A percentile compares a stretch with the other conserved stretches of the same genome.
These are phyloP conservation scores for Gastrodia elata DNA, from an alignment of 106 monocot genomes.

Conservation along the genomic window DNA sequence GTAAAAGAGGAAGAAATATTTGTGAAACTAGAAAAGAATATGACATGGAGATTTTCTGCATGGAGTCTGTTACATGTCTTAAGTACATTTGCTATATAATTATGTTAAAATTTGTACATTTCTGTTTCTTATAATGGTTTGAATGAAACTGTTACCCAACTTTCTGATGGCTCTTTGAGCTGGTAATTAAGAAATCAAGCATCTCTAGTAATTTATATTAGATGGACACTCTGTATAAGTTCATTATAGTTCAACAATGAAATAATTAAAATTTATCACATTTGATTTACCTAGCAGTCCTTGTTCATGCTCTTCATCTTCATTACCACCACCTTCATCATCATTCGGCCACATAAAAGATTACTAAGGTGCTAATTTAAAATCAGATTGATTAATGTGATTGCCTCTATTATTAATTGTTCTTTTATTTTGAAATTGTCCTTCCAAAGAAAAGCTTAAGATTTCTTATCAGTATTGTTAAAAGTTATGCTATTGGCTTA, in stretches of 20 bases:
- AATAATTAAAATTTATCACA: too few relatives aligned
- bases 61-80: background rate
- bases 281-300: too few relatives aligned
- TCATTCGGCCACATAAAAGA: background rate
- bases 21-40: background rate
- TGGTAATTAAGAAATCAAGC: background rate
- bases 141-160: background rate
- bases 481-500: background rate
- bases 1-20: background rate
- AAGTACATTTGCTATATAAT: background rate
- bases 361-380: background rate
- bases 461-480: background rate
- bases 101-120: background rate
- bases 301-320: background rate
- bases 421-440: background rate
- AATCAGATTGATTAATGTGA: background rate
- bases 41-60: background rate
- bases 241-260: background rate
- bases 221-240: background rate
- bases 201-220: background rate
- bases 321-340: background rate
- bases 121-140: background rate
- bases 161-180: background rate
- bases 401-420: background rate
- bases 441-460: background rate